phyloP scores from a whole-genome alignment of 257 asterid genomes.

The Przewalskia tangutica region DNA sequence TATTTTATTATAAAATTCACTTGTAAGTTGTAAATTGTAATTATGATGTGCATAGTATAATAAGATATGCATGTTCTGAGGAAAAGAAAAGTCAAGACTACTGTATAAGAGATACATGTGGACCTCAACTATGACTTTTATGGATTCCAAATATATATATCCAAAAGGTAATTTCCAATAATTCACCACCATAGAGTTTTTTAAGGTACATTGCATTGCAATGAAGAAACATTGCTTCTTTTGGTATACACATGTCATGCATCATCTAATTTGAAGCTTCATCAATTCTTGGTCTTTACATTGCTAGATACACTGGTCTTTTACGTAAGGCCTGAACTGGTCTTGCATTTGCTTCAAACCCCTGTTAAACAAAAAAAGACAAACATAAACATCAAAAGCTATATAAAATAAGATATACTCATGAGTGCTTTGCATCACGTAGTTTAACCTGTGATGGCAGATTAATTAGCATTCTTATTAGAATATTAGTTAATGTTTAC shows the following conservation, averaged over 20 bases:
- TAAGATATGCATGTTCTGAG: neutral
- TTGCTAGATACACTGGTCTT: neutral
- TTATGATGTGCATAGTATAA: neutral
- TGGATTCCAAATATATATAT: neutral
- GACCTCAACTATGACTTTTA: neutral
- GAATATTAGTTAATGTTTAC: no score
- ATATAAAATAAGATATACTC: neutral
- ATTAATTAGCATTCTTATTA: no score
- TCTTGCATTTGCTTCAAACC: slow-evolving; percentile 37
- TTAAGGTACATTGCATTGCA: neutral
- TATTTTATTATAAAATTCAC: no score
- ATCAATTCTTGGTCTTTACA: neutral
- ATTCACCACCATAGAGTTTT: neutral
- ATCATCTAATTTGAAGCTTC: neutral
- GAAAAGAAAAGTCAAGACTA: neutral
- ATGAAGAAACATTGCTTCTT: neutral
- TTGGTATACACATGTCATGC: neutral
- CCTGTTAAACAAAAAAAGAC: slow-evolving; percentile 16
- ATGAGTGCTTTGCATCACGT: neutral
- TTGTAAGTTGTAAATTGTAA: no score
- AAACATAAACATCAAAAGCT: neutral
- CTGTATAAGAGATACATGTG: neutral
- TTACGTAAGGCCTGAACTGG: slow-evolving; percentile 27
- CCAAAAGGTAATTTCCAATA: neutral
- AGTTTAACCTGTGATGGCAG: no score